Percentiles rank a stretch among this genome's conserved stretches.
phyloP scores from a whole-genome alignment of 2,329 filamentous ascomycete species.

The Thermoascus crustaceus region DNA sequence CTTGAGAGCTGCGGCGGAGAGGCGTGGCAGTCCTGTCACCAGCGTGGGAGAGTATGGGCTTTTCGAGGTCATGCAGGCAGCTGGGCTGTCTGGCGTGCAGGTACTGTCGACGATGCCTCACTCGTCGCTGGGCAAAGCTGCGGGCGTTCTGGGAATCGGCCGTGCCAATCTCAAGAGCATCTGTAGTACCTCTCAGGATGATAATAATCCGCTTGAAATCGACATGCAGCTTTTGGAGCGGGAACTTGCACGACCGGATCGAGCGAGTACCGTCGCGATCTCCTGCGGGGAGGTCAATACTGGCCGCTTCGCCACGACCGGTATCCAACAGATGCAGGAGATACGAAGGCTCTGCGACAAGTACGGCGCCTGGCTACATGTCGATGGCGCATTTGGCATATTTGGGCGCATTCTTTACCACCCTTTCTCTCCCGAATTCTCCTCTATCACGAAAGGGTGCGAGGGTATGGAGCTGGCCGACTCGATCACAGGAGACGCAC shows the following conservation, averaged over 20 bases:
- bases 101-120: conserved; percentile 76
- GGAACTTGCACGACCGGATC: conserved; percentile 45
- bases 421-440: conserved; percentile 47
- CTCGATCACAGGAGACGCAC: conserved; percentile 76
- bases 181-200: too few species aligned
- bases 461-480: conserved; percentile 72
- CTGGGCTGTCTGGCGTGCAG: conserved; percentile 60
- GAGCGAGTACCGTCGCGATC: conserved; percentile 68
- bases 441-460: conserved; percentile 40
- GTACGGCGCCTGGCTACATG: conserved; percentile 77
- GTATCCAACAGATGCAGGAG: conserved; percentile 48
- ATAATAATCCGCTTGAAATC: conserved; percentile 56
- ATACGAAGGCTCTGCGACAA: conserved; percentile 63
- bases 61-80: conserved; percentile 54
- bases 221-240: conserved; percentile 58
- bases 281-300: conserved; percentile 89
- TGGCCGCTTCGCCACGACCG: conserved; percentile 63
- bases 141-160: conserved; percentile 72
- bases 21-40: conserved; percentile 17
- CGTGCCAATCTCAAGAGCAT: conserved; percentile 59
- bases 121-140: conserved; percentile 76
- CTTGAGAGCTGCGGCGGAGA: conserved; percentile 35
- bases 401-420: conserved; percentile 61
- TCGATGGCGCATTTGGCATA: conserved; percentile 85
- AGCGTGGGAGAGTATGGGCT: conserved; percentile 64